Evolutionary conservation across 2,329 filamentous ascomycete species (phyloP), one percentile per base, ranked within the genome.

Genomic region (Penicillium paneum): DNA sequence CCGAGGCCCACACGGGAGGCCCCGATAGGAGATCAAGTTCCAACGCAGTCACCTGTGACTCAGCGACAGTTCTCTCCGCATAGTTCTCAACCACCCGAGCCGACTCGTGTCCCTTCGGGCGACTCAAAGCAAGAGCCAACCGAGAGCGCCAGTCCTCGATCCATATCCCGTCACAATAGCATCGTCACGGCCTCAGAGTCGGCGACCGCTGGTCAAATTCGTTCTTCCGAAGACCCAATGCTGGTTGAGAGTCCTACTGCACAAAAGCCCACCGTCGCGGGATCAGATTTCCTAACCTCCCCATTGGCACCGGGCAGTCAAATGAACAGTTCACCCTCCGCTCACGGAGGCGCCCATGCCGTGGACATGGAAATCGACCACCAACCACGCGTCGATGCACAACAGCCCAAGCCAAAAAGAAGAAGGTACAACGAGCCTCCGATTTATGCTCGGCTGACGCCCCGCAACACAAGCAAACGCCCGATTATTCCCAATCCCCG

Each of bases 101-200:
- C 63, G 11, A 61, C 63, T 26, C 65, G 63, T 12, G 63, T 63
- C 42, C 70, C 75, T 40, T 76, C 80, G 54, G 80, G 81, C 40
- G 79, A 80, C 45, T 80, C 80, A 59, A 87, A 90, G 52, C 82
- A 87, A 64, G 88, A 89, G 57, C 78, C 82, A 46, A 90, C 86
- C 68, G 71, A 88, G 49, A 92, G 88, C 66, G 84, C 93, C 47
- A 93, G 89, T 69, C 90, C 90, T 29, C 91, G 90, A 74, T 91
- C 89, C 34, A 70, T 69, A 46, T 67, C 68, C 31, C 69, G 68
- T 19, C 67, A 68, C 40, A 67, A 61, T 35, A 71, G 67, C 52
- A 54, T 62, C 29, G 55, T 61, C 35, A 63, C 60, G 17, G 59
- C 59, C 34, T 59, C 62, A 42, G 71, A 73, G 32, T 62, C 61